phyloP scores from a whole-genome alignment of 805 yeast species.

The Candida silvatica region DNA sequence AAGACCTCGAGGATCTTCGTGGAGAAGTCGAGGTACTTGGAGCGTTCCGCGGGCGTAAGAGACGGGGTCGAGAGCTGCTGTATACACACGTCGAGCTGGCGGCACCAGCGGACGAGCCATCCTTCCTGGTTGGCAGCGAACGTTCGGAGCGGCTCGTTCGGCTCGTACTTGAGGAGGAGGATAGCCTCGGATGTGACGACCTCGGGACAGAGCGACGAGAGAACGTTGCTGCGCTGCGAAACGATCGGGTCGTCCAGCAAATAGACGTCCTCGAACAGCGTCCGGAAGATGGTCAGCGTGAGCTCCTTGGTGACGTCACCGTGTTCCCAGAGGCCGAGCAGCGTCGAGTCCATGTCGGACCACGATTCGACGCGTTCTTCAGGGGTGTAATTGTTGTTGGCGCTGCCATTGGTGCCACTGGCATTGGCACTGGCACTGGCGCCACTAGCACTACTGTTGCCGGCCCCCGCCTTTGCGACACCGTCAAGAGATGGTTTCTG shows the following conservation, averaged over 20 bases:
- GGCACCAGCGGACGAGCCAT: slow-evolving; percentile 80
- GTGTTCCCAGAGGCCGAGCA: slow-evolving; percentile 67
- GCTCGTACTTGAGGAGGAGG: slow-evolving; percentile 54
- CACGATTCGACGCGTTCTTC: slow-evolving; percentile 59
- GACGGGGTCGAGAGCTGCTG: slow-evolving; percentile 14
- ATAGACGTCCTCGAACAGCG: slow-evolving; percentile 88
- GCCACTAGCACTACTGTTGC: not conserved
- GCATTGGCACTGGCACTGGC: not conserved
- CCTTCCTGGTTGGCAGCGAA: slow-evolving; percentile 73
- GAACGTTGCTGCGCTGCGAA: slow-evolving; percentile 62
- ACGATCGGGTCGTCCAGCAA: slow-evolving; percentile 89
- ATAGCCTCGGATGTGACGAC: slow-evolving; percentile 66
- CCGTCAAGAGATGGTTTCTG: no score
- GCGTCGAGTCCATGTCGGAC: slow-evolving; percentile 77
- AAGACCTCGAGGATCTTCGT: slow-evolving; percentile 70
- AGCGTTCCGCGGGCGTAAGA: not conserved
- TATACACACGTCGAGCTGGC: slow-evolving; percentile 37
- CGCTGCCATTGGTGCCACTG: slow-evolving; percentile 2
- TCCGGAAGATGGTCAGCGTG: slow-evolving; percentile 68
- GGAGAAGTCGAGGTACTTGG: slow-evolving; percentile 30
- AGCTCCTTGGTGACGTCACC: slow-evolving; percentile 63
- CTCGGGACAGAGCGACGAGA: slow-evolving; percentile 78
- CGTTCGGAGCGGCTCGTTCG: slow-evolving; percentile 49
- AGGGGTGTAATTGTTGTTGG: slow-evolving; percentile 23
- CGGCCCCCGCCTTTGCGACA: not conserved